phyloP scores from a whole-genome alignment of 331 rosid genomes.

The Quercus phellos region DNA sequence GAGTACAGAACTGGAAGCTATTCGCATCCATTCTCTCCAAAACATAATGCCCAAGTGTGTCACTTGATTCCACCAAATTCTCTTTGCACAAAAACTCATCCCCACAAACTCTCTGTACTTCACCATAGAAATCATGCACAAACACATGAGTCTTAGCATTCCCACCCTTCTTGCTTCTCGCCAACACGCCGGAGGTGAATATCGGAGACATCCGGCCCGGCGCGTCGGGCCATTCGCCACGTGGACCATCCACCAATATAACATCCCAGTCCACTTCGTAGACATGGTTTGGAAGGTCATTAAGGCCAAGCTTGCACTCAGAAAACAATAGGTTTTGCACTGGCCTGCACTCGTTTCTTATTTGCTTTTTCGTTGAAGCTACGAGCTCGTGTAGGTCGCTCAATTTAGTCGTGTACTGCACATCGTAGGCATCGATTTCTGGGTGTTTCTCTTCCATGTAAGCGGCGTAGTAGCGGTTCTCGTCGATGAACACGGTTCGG shows the following conservation, averaged over 20 bases:
- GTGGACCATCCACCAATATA: conserved; percentile 79
- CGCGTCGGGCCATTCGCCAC: conserved; percentile 90
- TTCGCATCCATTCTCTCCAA: conserved; percentile 77
- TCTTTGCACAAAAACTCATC: conserved; percentile 75
- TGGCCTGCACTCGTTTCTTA: conserved; percentile 76
- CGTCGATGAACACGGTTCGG: conserved; percentile 83
- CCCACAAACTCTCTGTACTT: conserved; percentile 58
- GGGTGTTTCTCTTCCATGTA: conserved; percentile 81
- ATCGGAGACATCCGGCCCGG: conserved; percentile 83
- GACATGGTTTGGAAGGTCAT: conserved; percentile 90
- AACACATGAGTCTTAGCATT: conserved; percentile 84
- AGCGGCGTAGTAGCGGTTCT: conserved; percentile 89
- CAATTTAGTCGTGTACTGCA: conserved; percentile 76
- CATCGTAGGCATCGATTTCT: conserved; percentile 85
- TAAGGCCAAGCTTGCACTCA: conserved; percentile 77
- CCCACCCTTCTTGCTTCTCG: conserved; percentile 88
- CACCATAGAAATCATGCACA: conserved; percentile 66
- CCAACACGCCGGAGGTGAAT: conserved; percentile 82
- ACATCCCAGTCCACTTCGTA: conserved; percentile 93
- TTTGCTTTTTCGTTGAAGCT: conserved; percentile 56
- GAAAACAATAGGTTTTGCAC: conserved; percentile 86
- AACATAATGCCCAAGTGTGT: conserved; percentile 68
- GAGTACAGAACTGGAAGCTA: conserved; percentile 61
- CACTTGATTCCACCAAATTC: conserved; percentile 74
- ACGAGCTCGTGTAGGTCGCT: conserved; percentile 65